Base-by-base conservation (phyloP, 225 moss, liverwort and hornwort genomes). In the Straminergon stramineum region DNA sequence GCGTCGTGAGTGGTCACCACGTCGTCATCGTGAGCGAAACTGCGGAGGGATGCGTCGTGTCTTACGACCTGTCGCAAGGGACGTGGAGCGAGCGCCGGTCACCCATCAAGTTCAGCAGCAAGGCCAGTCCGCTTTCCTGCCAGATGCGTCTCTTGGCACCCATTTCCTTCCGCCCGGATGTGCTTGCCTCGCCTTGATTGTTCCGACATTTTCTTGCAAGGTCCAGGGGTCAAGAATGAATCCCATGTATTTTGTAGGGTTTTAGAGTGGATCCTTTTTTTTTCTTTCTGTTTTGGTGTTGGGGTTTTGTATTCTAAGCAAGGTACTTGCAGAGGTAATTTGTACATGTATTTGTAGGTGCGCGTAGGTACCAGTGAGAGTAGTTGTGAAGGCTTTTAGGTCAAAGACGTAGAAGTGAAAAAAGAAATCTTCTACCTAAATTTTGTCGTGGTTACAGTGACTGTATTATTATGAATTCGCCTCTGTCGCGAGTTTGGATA, bases 21-120 rank as follows among this genome's bases (percentile, higher is more conserved):
- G 43, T 94, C 31, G 82, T 90, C 13, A 62, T 94, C 3, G 93
- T 91, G 34, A 91, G 93, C 79, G 94, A 93, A 53, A 82, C 90
- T 28, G 87, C 88, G 32, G 79, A 86, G 76, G 93, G 86, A 9
- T 89, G 93, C 67, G 88, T 93, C 28, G 94, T 93, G 41, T 75
- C 93, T 16, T 94, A 93, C 43, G 90, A 94, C 26, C 41, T 92
- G 55, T 61, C 62, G 45, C 88, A 30, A 41, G 82, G 76, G 20
- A 89, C 76, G 5, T 93, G 93, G 93, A 86, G 83, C 83, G 93
- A 93, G 91, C 89, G 90, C 12, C 53, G 64, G 19, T 26, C 86
- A 30, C 91, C 91, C 15, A 69, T 82, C 73, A 84, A 68, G 84
- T 71, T 86, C n/a, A 53, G 45, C 63, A 65, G 80, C 23, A 91